Evolutionary conservation across 2,329 filamentous ascomycete genomes (phyloP).

Genomic region (Botrytis medusae): DNA sequence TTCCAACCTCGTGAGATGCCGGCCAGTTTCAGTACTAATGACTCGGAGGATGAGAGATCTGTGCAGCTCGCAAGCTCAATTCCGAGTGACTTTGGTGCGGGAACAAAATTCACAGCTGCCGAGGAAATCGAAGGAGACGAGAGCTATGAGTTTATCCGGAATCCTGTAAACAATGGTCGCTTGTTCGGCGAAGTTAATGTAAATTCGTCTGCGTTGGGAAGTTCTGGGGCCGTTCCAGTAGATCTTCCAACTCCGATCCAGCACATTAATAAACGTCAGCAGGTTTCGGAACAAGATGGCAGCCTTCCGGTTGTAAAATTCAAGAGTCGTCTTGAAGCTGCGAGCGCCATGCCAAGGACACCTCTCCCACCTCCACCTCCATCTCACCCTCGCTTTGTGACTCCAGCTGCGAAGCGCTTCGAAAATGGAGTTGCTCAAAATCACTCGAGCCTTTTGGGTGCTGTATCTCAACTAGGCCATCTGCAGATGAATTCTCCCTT

Average conservation of each 20-base stretch:
- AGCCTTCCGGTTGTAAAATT: constrained; percentile 6
- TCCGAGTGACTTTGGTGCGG: constrained; percentile 22
- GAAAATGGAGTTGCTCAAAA: constrained; percentile 20
- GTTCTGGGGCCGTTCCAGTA: constrained; percentile 38
- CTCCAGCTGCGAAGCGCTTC: constrained; percentile 12
- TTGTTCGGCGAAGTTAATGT: constrained; percentile 40
- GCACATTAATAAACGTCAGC: constrained; percentile 6
- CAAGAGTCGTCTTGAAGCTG: background rate
- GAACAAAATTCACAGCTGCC: background rate
- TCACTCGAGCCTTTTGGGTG: constrained; percentile 38
- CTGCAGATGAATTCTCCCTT: constrained; percentile 39
- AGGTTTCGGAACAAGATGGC: constrained; percentile 20
- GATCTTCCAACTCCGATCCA: constrained; percentile 34
- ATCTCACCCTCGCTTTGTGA: constrained; percentile 5
- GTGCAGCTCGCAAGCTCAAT: constrained; percentile 27
- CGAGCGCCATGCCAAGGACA: constrained; percentile 18
- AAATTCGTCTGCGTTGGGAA: constrained; percentile 35
- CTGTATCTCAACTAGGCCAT: constrained; percentile 39
- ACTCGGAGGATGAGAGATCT: constrained; percentile 7
- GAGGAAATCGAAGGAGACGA: constrained; percentile 20
- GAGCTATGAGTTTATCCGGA: constrained; percentile 27
- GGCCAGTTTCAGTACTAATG: constrained; percentile 34
- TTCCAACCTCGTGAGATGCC: constrained; percentile 34
- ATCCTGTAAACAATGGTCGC: constrained; percentile 26
- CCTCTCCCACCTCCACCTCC: constrained; percentile 28